Evolutionary conservation across 2,329 filamentous ascomycete species (phyloP), one percentile per base, ranked within the genome.

Genomic region (Cadophora malorum): DNA sequence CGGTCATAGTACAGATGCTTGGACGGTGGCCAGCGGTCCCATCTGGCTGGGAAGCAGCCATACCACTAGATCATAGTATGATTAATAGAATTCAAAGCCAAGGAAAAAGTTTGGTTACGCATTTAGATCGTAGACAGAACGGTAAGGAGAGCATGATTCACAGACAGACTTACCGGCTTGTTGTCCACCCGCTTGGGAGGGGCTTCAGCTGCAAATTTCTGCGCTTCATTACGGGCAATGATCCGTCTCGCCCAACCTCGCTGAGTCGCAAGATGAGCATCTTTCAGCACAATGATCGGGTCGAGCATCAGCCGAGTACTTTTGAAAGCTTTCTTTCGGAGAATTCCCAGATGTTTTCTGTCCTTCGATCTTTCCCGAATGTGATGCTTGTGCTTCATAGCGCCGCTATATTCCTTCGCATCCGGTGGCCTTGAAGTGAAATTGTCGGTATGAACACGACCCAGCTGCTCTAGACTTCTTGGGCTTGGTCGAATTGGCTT

Each of bases 1-100:
- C 49, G 56, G 33, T 73, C 70, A 31, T 73, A 73, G 64, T 67
- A 71, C 23, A 73, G 58, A 41, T 72, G 70, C 53, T 73, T 73
- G 16, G 66, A 69, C 4, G 70, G 69, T 16, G 70, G 70, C 71
- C 71, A 73, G 8, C 71, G 62, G 58, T 71, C 67, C 33, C 50
- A 63, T 56, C 69, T 60, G 1, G 49, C 16, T 5, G 63, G 49
- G 19, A 63, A 23, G 33, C 53, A 38, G n/a, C 61, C 55, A 62
- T 49, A 25, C 62, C 41, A 41, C 21, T 52, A 25, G 33, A 68
- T 16, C 4, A 64, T 52, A 35, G 45, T 68, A n/a, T 64, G 53
- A 31, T 59, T 33, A 35, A 66, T 70, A 47, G 65, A 28, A 60
- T 23, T 16, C 12, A 47, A 16, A 19, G 12, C 41, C 12, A 47